Base-by-base conservation (phyloP, 768 basidiomycete genomes). In the Mrakia frigida region DNA sequence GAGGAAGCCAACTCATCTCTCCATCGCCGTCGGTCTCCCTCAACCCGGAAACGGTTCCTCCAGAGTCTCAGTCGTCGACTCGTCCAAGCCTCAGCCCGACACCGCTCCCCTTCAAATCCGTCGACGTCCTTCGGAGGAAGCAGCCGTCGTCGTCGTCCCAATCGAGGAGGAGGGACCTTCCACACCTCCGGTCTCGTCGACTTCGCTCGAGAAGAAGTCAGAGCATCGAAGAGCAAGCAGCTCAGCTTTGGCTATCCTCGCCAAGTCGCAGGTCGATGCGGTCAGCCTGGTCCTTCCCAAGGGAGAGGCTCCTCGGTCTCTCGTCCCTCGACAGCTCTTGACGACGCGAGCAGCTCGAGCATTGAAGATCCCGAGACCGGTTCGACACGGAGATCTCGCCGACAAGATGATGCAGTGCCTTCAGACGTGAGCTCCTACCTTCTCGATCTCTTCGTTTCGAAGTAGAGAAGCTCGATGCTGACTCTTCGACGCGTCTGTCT, bases 381-480 rank as follows among this genome's bases (percentile, higher is more conserved):
- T 39, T 4, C 50, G 28, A 23, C 70, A 72, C 33, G 50, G 13
- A 28, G 61, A 77, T 69, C 31, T 74, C 53, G 71, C 63, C 5
- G 50, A 73, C 11, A 77, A 73, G 63, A 52, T 77, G 46, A 60
- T 60, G 41, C 61, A 77, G 9, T 77, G 76, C 31, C 67, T 77
- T 13, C 33, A 59, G 14, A 43, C 70, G 76, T 77, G 33, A 50
- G 76, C 68, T 33, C 16, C 5, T 14, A 0, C 11, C n/a, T 50
- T 52, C 21, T 4, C 1, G 28, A 3, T n/a, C 31, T 73, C 16
- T 25, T 23, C 28, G 1, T 23, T 9, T 43, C 14, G 25, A 21
- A 50, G 14, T 18, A 18, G 16, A 18, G 6, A 50, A 9, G 16
- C 16, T 50, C 14, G 60, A 46, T 23, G 33, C 28, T 25, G 35